Evolutionary conservation across 2,329 filamentous ascomycete species (phyloP), one percentile per base, ranked within the genome.

Genomic region (Xylariaceae sp.): DNA sequence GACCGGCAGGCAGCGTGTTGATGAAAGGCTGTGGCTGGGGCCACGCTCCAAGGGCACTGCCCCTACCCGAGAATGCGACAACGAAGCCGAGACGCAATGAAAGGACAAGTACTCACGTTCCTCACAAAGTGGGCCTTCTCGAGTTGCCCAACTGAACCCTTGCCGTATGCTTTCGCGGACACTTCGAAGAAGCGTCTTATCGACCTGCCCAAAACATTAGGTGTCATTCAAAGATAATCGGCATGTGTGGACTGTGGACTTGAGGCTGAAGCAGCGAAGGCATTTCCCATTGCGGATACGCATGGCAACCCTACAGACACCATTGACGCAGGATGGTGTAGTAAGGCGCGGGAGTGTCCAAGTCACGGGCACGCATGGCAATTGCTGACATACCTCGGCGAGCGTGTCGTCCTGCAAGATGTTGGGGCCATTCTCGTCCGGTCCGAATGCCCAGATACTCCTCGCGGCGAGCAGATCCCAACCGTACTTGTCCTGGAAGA

Each of bases 401-500:
- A 98, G 68, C 13, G 92, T 98, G 59, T 98, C 92, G 59, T 98
- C 92, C 60, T 95, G 89, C 31, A 98, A 67, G 45, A 98, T 92
- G 59, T 98, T 98, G 5, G 92, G 87, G 1, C 89, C 85, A 67
- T 80, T 83, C 45, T 98, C 92, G 38, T 96, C 90, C 4, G 92
- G 92, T 3, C 92, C 92, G 63, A 98, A 98, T 2, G 92, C 92
- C 92, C 92, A 98, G 53, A 98, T 94, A 55, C 89, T 95, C 51
- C 92, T 76, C 16, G 86, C 87, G 11, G 92, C 90, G 42, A 98
- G 72, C 50, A 95, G 77, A 63, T 98, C 92, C 82, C 93, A 98
- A 36, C 89, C 90, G 56, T 98, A 94, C 45, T 87, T 92, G 41
- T 94, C 86, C 58, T 96, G 89, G 52, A 98, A 96, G 66, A 93